Evolutionary conservation across 2,329 filamentous ascomycete species (phyloP).

Genomic region (Colletotrichum simmondsii): DNA sequence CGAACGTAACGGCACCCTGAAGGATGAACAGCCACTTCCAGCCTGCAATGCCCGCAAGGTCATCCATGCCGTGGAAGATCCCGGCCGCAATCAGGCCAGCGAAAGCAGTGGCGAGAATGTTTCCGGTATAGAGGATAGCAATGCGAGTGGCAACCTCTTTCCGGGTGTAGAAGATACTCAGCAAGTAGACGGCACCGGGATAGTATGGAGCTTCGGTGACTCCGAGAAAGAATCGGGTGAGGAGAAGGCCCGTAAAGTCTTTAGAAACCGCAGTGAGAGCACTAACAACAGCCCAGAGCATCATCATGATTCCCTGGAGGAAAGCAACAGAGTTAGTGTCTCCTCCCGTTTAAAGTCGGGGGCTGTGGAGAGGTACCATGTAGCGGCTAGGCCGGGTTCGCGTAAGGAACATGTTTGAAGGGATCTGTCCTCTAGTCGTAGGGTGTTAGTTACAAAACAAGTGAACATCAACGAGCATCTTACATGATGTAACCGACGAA

Average conservation of each 20-base stretch:
- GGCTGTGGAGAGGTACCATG: slow-evolving; percentile 15
- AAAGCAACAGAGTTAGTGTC: background rate
- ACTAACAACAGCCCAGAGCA: slow-evolving; percentile 35
- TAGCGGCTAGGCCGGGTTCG: slow-evolving; percentile 34
- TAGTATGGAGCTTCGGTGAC: slow-evolving; percentile 44
- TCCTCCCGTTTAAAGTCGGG: fast-evolving
- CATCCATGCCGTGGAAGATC: slow-evolving; percentile 68
- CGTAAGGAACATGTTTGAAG: slow-evolving; percentile 36
- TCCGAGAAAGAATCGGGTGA: slow-evolving; percentile 48
- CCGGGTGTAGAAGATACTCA: slow-evolving; percentile 72
- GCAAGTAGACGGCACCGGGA: slow-evolving; percentile 58
- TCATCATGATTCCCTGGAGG: slow-evolving; percentile 34
- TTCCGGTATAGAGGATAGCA: slow-evolving; percentile 68
- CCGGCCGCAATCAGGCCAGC: slow-evolving; percentile 72
- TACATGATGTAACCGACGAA: slow-evolving; percentile 43
- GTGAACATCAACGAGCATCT: fast-evolving
- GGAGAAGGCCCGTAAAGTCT: slow-evolving; percentile 45
- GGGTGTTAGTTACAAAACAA: background rate
- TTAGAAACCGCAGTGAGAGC: slow-evolving; percentile 47
- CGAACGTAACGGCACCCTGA: slow-evolving; percentile 50
- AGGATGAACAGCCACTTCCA: slow-evolving; percentile 57
- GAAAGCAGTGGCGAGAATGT: slow-evolving; percentile 75
- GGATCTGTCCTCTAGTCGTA: slow-evolving; percentile 27
- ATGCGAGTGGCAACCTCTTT: slow-evolving; percentile 73
- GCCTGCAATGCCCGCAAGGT: slow-evolving; percentile 46